Evolutionary conservation across 2,329 filamentous ascomycete genomes (phyloP).

Genomic region (Cytospora mali): DNA sequence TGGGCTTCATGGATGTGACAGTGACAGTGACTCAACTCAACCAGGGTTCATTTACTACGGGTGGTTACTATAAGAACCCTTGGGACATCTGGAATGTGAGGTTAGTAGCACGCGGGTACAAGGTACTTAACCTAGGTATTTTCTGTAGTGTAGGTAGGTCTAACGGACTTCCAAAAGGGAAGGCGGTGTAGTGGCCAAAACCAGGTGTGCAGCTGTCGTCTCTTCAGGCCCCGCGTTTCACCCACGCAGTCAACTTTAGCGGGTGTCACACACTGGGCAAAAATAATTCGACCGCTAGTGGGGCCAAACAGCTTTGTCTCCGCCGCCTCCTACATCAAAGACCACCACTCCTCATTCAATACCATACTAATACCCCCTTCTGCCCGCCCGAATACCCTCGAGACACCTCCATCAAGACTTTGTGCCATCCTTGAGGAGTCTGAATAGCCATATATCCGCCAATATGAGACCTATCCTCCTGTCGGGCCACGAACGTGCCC

Average conservation of each 20-base stretch:
- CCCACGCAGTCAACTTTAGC: conserved; percentile 7
- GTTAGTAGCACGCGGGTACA: too few species aligned
- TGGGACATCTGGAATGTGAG: too few species aligned
- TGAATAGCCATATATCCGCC: conserved; percentile 37
- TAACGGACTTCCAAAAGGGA: too few species aligned
- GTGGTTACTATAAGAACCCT: too few species aligned
- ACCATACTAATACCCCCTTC: conserved; percentile 13
- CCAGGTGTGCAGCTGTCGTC: background rate
- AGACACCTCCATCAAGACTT: conserved; percentile 12
- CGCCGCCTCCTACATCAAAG: conserved; percentile 16
- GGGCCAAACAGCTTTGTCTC: conserved; percentile 26
- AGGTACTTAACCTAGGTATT: too few species aligned
- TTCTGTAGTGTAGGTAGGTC: too few species aligned
- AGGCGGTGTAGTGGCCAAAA: background rate
- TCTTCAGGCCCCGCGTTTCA: conserved; percentile 5
- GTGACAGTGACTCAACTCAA: background rate
- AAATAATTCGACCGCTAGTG: conserved; percentile 21
- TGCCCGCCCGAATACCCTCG: conserved; percentile 14
- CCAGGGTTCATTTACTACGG: background rate
- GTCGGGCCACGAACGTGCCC: conserved; percentile 92
- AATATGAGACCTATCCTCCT: conserved; percentile 97
- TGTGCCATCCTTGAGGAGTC: background rate
- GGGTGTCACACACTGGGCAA: conserved; percentile 17
- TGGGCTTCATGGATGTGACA: background rate
- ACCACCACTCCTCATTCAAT: conserved; percentile 9